Base-by-base conservation (phyloP, 768 basidiomycete genomes). In the Cystofilobasidium bisporidii region DNA sequence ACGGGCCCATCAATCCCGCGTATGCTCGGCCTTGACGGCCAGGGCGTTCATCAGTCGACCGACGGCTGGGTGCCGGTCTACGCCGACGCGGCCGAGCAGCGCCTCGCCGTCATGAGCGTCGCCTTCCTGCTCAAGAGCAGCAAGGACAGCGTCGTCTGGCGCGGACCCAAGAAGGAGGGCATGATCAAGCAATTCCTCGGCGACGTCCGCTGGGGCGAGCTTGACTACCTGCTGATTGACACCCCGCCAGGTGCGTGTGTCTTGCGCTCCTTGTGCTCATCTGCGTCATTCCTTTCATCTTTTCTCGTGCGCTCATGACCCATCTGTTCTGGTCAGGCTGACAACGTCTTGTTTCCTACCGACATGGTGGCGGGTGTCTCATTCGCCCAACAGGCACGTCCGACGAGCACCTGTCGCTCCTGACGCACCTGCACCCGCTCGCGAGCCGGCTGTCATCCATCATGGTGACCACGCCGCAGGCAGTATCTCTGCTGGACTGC, bases 301-400 rank as follows among this genome's bases (percentile, higher is more conserved):
- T n/a, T n/a, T n/a, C n/a, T n/a, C n/a, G n/a, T n/a, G n/a, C n/a
- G n/a, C n/a, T n/a, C n/a, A n/a, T n/a, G n/a, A n/a, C n/a, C n/a
- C n/a, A n/a, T n/a, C n/a, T n/a, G n/a, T n/a, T n/a, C n/a, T n/a
- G n/a, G n/a, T n/a, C n/a, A n/a, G n/a, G n/a, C n/a, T n/a, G n/a
- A n/a, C n/a, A n/a, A n/a, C n/a, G n/a, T n/a, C n/a, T n/a, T n/a
- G n/a, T n/a, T n/a, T n/a, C n/a, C n/a, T n/a, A n/a, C n/a, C n/a
- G n/a, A n/a, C n/a, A n/a, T n/a, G n/a, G n/a, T n/a, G n/a, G n/a
- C n/a, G n/a, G n/a, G n/a, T n/a, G n/a, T n/a, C n/a, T n/a, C n/a
- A n/a, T n/a, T n/a, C n/a, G n/a, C n/a, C n/a, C n/a, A n/a, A n/a
- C 73, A 99, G 94, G 96, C 40, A 99, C 96, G 47, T 98, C 96